Evolutionary conservation across 2,329 filamentous ascomycete species (phyloP), one percentile per base, ranked within the genome.

Genomic region (Calonectria pteridis): DNA sequence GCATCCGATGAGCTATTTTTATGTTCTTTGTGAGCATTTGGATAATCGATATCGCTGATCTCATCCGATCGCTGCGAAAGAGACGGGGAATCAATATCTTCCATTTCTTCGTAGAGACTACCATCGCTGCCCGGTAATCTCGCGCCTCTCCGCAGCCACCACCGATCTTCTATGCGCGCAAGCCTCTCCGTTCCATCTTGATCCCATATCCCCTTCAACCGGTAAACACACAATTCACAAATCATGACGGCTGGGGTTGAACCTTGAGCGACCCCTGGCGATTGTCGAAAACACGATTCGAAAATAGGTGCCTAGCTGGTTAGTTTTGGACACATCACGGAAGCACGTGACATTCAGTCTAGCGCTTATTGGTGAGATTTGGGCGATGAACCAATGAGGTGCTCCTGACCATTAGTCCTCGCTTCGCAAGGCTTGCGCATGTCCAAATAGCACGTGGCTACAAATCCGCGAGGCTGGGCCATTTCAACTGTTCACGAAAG

Each of bases 141-240:
- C 18, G 6, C 10, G 3, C 20, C 9, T 58, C 51, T 37, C 6
- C 31, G n/a, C 53, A 16, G 11, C 53, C 31, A 37, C 31, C n/a
- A 7, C 53, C 20, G 3, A 3, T 14, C 9, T 37, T 23, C n/a
- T n/a, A 37, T n/a, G 4, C 53, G 31, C 53, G 53, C 53, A 11
- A 58, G 31, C 31, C 53, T 58, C 31, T 58, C 53, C 20, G 53
- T 58, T 26, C 13, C 18, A 37, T 58, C 53, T 26, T 58, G 10
- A 37, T 58, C 53, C 53, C 53, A 58, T 58, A 58, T 58, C 31
- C 53, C 53, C 53, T 58, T n/a, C n/a, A 58, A 37, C 10, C 53
- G 31, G n/a, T 58, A 58, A 16, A 35, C 37, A 6, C 53, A 58
- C 31, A 58, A 37, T 58, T 58, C 31, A n/a, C 53, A 58, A 58